These are phyloP conservation scores for Lentithecium fluviatile DNA, from an alignment of 495 filamentous ascomycete species.

Conservation along the genomic window DNA sequence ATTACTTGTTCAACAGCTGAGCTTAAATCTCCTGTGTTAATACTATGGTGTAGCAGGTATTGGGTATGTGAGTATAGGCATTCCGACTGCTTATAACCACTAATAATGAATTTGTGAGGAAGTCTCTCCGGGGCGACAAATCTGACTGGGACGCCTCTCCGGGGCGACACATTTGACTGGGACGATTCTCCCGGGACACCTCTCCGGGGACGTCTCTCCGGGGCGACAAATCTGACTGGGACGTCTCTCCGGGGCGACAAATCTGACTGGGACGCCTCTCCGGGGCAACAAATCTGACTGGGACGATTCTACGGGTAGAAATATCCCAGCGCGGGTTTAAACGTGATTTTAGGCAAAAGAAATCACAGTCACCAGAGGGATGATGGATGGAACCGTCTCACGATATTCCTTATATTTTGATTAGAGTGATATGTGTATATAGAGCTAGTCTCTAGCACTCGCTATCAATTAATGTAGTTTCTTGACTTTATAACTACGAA, in stretches of 20 bases:
- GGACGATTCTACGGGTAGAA: background rate
- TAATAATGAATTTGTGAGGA: constrained; percentile 13
- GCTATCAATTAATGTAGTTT: no score
- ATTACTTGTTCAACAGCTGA: no score
- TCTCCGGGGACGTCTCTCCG: constrained; percentile 1
- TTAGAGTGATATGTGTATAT: no score
- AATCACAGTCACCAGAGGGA: constrained; percentile 12
- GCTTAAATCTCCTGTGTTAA: constrained; percentile 15
- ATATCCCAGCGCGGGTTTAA: constrained; percentile 11
- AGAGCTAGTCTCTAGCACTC: no score
- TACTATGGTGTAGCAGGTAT: constrained; percentile 9
- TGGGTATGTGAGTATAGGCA: constrained; percentile 7
- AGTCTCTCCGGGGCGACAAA: no score
- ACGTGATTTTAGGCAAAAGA: constrained; percentile 6
- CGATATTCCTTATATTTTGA: no score
- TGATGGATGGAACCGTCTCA: no score
- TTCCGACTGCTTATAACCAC: no score
- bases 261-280: constrained; percentile 4
- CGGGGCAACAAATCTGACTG: background rate
- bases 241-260: background rate
- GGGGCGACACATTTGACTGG: constrained; percentile 5
- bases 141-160: constrained; percentile 3
- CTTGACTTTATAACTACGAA: no score
- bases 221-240: background rate
- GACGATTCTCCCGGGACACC: no score